These are phyloP conservation scores for Aspergillus incahuasiensis DNA, from an alignment of 495 filamentous ascomycete species.

Conservation along the genomic window DNA sequence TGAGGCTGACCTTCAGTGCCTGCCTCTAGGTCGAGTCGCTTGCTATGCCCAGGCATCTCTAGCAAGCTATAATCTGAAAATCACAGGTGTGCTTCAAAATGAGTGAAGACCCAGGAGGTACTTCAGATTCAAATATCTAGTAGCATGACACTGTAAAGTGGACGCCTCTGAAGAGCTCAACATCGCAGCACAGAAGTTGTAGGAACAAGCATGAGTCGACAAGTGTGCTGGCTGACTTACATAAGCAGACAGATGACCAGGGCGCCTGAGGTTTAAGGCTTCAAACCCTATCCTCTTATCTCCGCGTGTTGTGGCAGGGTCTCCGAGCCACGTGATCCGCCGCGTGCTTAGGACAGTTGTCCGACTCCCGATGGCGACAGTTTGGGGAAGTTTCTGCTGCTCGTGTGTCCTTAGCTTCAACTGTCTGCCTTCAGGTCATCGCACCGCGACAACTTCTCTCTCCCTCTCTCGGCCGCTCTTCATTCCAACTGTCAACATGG, in stretches of 20 bases:
- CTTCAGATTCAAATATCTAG: neutral
- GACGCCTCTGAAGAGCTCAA: slow-evolving; percentile 7
- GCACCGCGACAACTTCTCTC: slow-evolving; percentile 7
- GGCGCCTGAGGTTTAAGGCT: neutral
- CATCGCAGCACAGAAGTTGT: slow-evolving; percentile 7
- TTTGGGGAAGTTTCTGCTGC: slow-evolving; percentile 24
- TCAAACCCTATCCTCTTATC: neutral
- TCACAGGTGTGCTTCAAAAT: neutral
- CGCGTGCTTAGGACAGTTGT: slow-evolving; percentile 26
- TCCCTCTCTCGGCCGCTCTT: slow-evolving; percentile 9
- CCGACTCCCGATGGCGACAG: slow-evolving; percentile 22
- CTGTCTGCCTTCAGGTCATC: slow-evolving; percentile 11
- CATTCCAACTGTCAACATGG: slow-evolving; percentile 34
- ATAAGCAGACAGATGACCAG: slow-evolving; percentile 19
- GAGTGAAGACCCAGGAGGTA: neutral
- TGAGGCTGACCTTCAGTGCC: slow-evolving; percentile 1
- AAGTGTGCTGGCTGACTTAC: slow-evolving; percentile 16
- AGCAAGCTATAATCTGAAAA: neutral
- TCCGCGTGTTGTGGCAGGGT: slow-evolving; percentile 6
- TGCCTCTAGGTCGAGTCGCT: slow-evolving; percentile 8
- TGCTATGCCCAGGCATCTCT: neutral
- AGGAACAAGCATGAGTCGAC: slow-evolving; percentile 15
- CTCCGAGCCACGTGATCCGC: slow-evolving; percentile 18
- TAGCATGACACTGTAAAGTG: slow-evolving; percentile 5
- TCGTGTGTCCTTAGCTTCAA: slow-evolving; percentile 20